A percentile compares a stretch with the other conserved stretches of the same genome.
phyloP scores from a whole-genome alignment of 345 rosid species.

The rapeseed (Brassica napus) region DNA sequence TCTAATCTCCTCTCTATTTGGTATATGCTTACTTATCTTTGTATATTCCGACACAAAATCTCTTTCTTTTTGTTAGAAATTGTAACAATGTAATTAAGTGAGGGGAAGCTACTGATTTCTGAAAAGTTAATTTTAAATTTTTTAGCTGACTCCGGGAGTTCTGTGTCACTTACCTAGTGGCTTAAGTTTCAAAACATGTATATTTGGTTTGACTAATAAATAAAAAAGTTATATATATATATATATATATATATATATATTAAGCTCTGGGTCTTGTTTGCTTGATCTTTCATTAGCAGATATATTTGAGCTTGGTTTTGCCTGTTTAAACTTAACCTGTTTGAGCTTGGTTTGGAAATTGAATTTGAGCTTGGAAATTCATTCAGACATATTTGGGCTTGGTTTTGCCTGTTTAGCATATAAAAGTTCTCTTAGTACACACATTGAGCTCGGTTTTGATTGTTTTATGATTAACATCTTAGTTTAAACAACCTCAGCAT shows the following conservation, averaged over 20 bases:
- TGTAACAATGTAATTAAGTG: no score
- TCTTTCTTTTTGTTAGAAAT: no score
- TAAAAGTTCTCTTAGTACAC: not conserved
- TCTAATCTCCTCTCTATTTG: not conserved
- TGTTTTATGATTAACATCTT: not conserved
- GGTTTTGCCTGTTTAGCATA: not conserved
- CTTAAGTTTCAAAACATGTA: not conserved
- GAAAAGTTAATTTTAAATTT: not conserved
- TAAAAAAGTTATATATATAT: not conserved
- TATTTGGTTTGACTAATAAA: no score
- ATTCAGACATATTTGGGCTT: not conserved
- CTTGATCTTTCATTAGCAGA: not conserved
- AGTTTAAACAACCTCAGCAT: no score
- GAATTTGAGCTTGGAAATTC: not conserved
- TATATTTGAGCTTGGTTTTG: no score
- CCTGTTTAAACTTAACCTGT: no score
- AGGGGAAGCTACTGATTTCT: not conserved
- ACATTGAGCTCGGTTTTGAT: not conserved
- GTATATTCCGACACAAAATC: no score
- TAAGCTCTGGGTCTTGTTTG: constrained; percentile 7
- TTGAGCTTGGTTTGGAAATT: no score
- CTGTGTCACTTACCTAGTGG: not conserved
- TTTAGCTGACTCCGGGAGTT: not conserved
- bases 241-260: no score
- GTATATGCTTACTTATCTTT: not conserved